Evolutionary conservation across 2,329 filamentous ascomycete species (phyloP).

Genomic region (Helicocarpus griseus): DNA sequence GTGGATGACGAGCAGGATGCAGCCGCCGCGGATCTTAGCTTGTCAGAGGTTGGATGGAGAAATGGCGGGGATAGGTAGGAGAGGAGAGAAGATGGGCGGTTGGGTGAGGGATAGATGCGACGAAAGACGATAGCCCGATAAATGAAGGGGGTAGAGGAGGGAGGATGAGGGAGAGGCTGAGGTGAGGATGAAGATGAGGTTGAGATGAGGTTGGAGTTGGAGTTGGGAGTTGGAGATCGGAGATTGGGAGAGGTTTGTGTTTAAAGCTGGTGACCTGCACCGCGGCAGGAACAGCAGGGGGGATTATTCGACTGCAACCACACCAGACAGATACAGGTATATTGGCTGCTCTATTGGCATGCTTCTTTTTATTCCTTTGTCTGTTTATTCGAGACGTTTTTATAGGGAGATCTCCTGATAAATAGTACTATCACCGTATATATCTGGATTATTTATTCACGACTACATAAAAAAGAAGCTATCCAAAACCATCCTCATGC

Average conservation of each 20-base stretch:
- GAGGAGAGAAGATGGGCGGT: conserved; percentile 5
- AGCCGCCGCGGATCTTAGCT: conserved; percentile 2
- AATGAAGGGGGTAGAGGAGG: conserved; percentile 1
- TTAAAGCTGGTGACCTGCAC: not conserved
- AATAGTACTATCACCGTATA: too few species aligned
- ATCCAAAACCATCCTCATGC: not conserved
- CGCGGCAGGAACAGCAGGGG: not conserved
- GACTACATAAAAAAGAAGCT: not conserved
- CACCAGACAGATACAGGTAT: not conserved
- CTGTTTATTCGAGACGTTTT: too few species aligned
- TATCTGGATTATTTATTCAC: too few species aligned
- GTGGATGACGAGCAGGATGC: conserved; percentile 4
- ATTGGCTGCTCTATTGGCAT: not conserved
- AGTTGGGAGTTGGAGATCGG: not conserved
- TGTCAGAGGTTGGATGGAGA: conserved; percentile 11
- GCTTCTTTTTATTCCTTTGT: too few species aligned
- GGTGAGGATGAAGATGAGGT: conserved; percentile 4
- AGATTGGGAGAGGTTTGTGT: not conserved
- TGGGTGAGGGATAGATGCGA: conserved; percentile 7
- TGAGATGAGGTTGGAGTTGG: not conserved
- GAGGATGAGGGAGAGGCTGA: conserved; percentile 6
- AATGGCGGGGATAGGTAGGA: conserved; percentile 7
- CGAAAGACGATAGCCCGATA: conserved; percentile 1
- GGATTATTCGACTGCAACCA: not conserved
- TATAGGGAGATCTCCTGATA: too few species aligned